Conservation (phyloP, 306 rosid genomes). For the Pachyrhizus erosus region DNA sequence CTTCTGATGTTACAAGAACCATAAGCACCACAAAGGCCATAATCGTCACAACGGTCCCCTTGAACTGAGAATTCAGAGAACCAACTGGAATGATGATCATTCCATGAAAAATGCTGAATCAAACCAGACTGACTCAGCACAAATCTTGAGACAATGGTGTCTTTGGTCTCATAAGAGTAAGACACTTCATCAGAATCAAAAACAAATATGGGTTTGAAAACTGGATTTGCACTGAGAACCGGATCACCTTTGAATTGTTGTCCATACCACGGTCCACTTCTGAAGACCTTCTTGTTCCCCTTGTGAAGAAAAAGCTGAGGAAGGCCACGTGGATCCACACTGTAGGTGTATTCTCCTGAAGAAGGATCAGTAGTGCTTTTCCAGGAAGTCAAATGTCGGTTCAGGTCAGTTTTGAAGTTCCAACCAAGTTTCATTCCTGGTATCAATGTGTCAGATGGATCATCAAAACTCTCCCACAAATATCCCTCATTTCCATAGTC, state of each 20-base stretch:
- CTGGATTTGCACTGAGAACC: slow-evolving; percentile 39
- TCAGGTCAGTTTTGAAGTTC: slow-evolving; percentile 58
- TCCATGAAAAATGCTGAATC: slow-evolving; percentile 55
- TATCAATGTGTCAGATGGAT: slow-evolving; percentile 56
- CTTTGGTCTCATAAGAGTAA: slow-evolving; percentile 48
- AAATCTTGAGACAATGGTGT: slow-evolving; percentile 42
- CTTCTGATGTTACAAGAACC: slow-evolving; percentile 37
- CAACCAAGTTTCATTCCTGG: slow-evolving; percentile 61
- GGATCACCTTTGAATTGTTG: slow-evolving; percentile 45
- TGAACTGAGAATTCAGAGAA: slow-evolving; percentile 33
- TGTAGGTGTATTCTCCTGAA: slow-evolving; percentile 49
- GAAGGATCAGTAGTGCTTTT: slow-evolving; percentile 48
- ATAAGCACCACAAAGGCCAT: slow-evolving; percentile 57
- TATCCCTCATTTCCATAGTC: slow-evolving; percentile 35
- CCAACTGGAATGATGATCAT: slow-evolving; percentile 43
- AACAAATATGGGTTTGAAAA: slow-evolving; percentile 52
- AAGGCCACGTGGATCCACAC: slow-evolving; percentile 51
- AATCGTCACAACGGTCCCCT: slow-evolving; percentile 53
- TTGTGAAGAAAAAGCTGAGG: slow-evolving; percentile 54
- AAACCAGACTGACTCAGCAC: slow-evolving; percentile 47
- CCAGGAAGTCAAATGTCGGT: slow-evolving; percentile 52
- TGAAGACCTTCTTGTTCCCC: slow-evolving; percentile 43
- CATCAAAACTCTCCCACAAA: slow-evolving; percentile 67
- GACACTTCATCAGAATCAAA: slow-evolving; percentile 51
- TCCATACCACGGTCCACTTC: slow-evolving; percentile 63